phyloP scores from a whole-genome alignment of 2,329 filamentous ascomycete genomes.

The Bipolaris cookei region DNA sequence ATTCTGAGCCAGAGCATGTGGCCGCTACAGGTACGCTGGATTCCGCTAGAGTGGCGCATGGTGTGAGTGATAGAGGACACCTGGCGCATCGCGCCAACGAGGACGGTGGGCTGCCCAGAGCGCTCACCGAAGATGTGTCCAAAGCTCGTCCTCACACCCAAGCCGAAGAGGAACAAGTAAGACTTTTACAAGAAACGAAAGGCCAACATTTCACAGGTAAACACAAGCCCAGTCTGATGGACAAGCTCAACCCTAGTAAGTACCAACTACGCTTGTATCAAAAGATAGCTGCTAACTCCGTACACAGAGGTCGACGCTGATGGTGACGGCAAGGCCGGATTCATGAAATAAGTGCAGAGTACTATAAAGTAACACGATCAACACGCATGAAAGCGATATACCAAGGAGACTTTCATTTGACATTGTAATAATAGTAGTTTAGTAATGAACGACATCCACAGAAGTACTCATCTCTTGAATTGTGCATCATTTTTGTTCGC shows the following conservation, averaged over 20 bases:
- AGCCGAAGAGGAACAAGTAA: constrained; percentile 20
- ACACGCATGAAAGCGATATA: constrained; percentile 11
- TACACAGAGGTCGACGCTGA: constrained; percentile 53
- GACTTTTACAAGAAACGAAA: constrained; percentile 5
- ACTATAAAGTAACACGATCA: constrained; percentile 24
- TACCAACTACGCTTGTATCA: not conserved
- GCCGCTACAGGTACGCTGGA: constrained; percentile 18
- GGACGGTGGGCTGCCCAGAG: constrained; percentile 18
- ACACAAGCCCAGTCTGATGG: constrained; percentile 57
- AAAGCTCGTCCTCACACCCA: constrained; percentile 23
- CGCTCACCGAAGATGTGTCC: constrained; percentile 18
- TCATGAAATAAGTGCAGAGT: constrained; percentile 56
- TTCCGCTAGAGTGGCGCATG: constrained; percentile 6
- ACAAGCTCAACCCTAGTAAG: constrained; percentile 60
- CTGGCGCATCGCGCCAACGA: constrained; percentile 19
- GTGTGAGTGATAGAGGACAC: constrained; percentile 8
- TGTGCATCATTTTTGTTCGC: not conserved
- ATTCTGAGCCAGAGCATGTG: constrained; percentile 2
- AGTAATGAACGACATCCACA: constrained; percentile 9
- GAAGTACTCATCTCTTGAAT: not conserved
- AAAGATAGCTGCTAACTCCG: not conserved
- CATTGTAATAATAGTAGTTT: constrained; percentile 19
- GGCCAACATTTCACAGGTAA: constrained; percentile 23
- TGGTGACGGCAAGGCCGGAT: constrained; percentile 63
- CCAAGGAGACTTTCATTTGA: constrained; percentile 15